Conservation (phyloP, 306 rosid genomes). For the Cajanus cajan region DNA sequence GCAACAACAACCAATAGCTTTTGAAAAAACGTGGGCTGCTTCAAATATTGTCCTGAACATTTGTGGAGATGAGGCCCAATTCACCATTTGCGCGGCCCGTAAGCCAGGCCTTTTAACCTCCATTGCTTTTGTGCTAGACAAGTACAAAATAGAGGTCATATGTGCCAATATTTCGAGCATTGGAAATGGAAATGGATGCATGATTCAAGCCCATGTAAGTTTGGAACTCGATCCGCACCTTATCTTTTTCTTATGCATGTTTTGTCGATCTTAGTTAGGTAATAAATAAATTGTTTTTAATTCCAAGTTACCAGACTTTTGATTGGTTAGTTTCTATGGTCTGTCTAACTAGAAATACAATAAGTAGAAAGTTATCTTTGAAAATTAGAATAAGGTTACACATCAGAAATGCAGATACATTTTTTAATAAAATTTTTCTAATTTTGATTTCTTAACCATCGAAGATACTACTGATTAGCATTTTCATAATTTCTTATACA, state of each 20-base stretch:
- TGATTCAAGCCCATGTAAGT: constrained; percentile 68
- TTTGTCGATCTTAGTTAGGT: background rate
- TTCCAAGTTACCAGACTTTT: background rate
- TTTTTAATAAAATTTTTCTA: too few relatives aligned
- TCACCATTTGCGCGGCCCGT: constrained; percentile 46
- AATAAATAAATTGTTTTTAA: background rate
- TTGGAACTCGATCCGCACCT: background rate
- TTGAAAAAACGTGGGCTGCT: constrained; percentile 59
- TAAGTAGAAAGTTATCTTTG: too few relatives aligned
- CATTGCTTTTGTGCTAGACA: constrained; percentile 58
- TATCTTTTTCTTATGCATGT: background rate
- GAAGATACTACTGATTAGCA: too few relatives aligned
- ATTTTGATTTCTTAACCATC: too few relatives aligned
- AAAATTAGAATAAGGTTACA: too few relatives aligned
- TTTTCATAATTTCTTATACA: too few relatives aligned
- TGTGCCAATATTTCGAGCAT: constrained; percentile 49
- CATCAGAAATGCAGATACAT: too few relatives aligned
- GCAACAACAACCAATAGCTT: background rate
- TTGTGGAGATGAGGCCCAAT: constrained; percentile 68
- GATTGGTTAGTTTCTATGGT: too few relatives aligned
- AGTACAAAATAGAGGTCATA: constrained; percentile 45
- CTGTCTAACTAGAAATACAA: too few relatives aligned
- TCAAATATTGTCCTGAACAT: constrained; percentile 53
- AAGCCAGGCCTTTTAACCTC: constrained; percentile 43
- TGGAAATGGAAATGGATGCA: constrained; percentile 31